Evolutionary conservation across 495 filamentous ascomycete genomes (phyloP), one percentile per base, ranked within the genome.

Genomic region (Trypethelium eluteriae): DNA sequence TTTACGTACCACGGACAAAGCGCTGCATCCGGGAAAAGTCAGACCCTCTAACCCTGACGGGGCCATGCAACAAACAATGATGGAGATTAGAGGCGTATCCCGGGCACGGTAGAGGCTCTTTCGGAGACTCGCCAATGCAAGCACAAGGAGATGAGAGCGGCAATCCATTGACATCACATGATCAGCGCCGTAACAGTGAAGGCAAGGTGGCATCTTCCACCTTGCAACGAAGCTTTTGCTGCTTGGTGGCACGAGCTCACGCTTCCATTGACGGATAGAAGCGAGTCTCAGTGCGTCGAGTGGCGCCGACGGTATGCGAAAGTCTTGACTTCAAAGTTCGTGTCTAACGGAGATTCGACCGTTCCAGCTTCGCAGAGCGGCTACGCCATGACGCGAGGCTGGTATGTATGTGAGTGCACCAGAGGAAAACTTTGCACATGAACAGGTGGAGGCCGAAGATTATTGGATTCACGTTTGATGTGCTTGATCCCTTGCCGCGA

Each of bases 1-100:
- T 53, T 53, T 53, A 53, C 49, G 49, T 53, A 53, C 12, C 49
- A n/a, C 49, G 10, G n/a, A 53, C 49, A 53, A n/a, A 53, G 49
- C 16, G n/a, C n/a, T 53, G n/a, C 49, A 16, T 5, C n/a, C 18
- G n/a, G 49, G 49, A 53, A n/a, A 14, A 53, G 18, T 14, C 18
- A 16, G n/a, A 25, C 11, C 16, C n/a, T n/a, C 11, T 53, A 25
- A 14, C n/a, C 49, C 18, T 16, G 49, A 14, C 5, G 11, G 5
- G 18, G 49, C 11, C 49, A 53, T 53, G 49, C 49, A 53, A 14
- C 41, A 7, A 44, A 44, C 25, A 44, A 44, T 44, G 41, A 44
- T 44, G 41, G 41, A 44, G 25, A 25, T 25, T 25, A 25, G 25
- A 46, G 49, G 1, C 49, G 9, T 25, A 53, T 53, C 18, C 18